phyloP scores from a whole-genome alignment of 495 filamentous ascomycete genomes.

The Neurospora tetrasperma region DNA sequence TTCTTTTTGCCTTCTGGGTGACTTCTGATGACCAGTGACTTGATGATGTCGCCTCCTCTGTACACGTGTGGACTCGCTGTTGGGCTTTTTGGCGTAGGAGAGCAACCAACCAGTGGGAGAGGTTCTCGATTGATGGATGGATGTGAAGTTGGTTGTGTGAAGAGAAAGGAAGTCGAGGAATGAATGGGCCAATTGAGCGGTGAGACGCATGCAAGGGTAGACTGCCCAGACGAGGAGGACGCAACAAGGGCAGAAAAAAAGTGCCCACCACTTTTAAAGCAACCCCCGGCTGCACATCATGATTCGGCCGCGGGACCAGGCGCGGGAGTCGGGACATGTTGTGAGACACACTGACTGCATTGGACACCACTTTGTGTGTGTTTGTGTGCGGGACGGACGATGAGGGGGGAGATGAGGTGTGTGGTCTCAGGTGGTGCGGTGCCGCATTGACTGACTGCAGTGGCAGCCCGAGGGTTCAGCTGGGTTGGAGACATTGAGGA shows the following conservation, averaged over 20 bases:
- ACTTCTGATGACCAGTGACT: neutral
- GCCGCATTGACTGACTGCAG: neutral
- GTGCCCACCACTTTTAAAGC: neutral
- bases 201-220: neutral
- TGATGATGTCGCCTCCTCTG: neutral
- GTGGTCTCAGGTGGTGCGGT: neutral
- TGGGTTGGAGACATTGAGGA: neutral
- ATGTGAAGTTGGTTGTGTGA: neutral
- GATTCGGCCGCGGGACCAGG: neutral
- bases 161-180: neutral
- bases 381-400: neutral
- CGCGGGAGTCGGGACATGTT: neutral
- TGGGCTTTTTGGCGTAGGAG: neutral
- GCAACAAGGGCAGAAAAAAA: neutral
- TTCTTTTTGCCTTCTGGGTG: neutral
- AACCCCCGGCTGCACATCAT: neutral
- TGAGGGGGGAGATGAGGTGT: neutral
- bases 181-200: neutral
- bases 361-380: neutral
- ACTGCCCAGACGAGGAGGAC: neutral
- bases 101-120: neutral
- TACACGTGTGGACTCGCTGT: neutral
- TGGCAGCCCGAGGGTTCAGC: neutral
- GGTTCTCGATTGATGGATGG: neutral
- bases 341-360: neutral